Base-by-base conservation (phyloP, 2,329 filamentous ascomycete genomes). In the Stagonosporopsis chrysanthemi region DNA sequence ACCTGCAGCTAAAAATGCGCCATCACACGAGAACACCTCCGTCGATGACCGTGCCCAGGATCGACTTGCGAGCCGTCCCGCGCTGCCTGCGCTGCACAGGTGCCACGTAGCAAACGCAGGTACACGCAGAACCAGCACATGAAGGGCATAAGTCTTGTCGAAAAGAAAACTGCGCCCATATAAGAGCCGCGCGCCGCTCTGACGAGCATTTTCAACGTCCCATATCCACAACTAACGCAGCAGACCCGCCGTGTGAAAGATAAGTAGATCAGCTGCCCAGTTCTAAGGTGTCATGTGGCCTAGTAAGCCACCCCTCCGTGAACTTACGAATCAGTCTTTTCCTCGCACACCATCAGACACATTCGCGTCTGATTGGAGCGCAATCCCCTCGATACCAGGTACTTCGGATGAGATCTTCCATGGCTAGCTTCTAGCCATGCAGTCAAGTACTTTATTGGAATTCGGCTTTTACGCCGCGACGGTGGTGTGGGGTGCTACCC, bases 91-190 rank as follows among this genome's bases (percentile, higher is more conserved):
- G 70, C 67, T 71, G 68, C 62, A 72, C 64, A 73, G 71, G 71
- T 74, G 72, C 72, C 72, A 75, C 72, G 72, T 74, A 69, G 69
- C 70, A 72, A 64, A 68, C 64, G 67, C 69, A 71, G 70, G 70
- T 69, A 71, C 68, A 63, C 66, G 59, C 60, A 60, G 62, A 64
- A 63, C 61, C 62, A 61, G 71, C 67, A 66, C 67, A 57, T 52
- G 60, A 64, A 61, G 52, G 60, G 66, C 65, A 70, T 62, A 29
- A 67, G 63, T 33, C 58, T 61, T 66, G 60, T 65, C 59, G 56
- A 64, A 66, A 57, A 43, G 40, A 52, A 54, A 54, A 54, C 52
- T 59, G 50, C 53, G 48, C 44, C 53, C 58, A 59, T 69, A 73
- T 72, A 73, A 71, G 63, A 64, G 47, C 43, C 46, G 43, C 56